Percentiles rank a stretch among this genome's conserved stretches.
These are phyloP conservation scores for Blastobotrys chiropterorum DNA, from an alignment of 805 yeast species.

Conservation along the genomic window DNA sequence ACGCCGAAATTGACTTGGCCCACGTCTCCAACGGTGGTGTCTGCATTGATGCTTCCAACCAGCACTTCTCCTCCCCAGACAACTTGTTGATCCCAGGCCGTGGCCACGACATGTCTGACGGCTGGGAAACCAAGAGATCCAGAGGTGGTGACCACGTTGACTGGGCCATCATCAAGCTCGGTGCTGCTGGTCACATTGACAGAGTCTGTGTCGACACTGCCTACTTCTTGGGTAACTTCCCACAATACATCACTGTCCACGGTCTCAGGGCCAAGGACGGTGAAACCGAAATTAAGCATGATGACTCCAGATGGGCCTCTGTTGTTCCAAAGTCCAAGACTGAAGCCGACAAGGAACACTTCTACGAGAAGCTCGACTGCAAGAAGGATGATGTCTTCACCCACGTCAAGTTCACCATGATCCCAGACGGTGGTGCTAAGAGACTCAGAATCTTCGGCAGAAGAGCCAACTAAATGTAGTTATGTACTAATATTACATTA, in stretches of 20 bases:
- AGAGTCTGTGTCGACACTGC: slow-evolving; percentile 81
- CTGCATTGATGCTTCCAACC: slow-evolving; percentile 76
- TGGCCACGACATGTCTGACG: slow-evolving; percentile 95
- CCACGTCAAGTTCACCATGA: slow-evolving; percentile 73
- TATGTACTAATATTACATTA: neutral
- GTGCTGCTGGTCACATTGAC: slow-evolving; percentile 52
- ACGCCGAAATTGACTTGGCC: slow-evolving; percentile 62
- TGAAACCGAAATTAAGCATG: slow-evolving; percentile 35
- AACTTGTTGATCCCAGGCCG: slow-evolving; percentile 88
- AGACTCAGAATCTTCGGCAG: slow-evolving; percentile 76
- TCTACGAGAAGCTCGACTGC: slow-evolving; percentile 30
- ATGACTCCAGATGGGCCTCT: slow-evolving; percentile 50
- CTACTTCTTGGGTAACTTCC: slow-evolving; percentile 91
- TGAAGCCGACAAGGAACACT: slow-evolving; percentile 79
- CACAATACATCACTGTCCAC: slow-evolving; percentile 69
- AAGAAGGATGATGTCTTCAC: slow-evolving; percentile 36
- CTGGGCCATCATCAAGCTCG: slow-evolving; percentile 83
- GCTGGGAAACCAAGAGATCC: slow-evolving; percentile 96
- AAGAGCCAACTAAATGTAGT: slow-evolving; percentile 8
- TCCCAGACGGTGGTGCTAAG: slow-evolving; percentile 97
- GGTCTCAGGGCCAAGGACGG: slow-evolving; percentile 40
- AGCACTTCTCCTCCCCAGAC: slow-evolving; percentile 90
- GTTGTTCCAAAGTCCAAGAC: slow-evolving; percentile 68
- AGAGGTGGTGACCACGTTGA: slow-evolving; percentile 79
- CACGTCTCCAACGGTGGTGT: slow-evolving; percentile 84